Percentiles rank a stretch among this genome's conserved stretches.
Conservation (phyloP, 805 yeast genomes). For the Candida odintsovae region DNA sequence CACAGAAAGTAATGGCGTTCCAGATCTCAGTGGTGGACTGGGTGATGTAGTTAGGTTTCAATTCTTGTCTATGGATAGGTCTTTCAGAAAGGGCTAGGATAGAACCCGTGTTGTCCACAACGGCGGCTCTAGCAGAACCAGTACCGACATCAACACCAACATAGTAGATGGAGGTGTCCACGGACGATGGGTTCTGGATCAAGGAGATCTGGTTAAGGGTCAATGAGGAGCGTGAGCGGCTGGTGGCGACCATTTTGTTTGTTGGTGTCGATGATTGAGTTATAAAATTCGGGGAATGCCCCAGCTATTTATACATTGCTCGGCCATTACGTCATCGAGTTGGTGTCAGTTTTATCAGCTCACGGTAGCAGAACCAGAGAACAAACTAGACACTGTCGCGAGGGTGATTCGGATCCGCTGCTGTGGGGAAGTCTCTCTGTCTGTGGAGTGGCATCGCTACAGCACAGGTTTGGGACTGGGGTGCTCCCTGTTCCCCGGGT, state of each 20-base stretch:
- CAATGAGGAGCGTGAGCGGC: constrained; percentile 23
- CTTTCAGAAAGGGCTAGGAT: constrained; percentile 76
- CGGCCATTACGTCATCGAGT: background rate
- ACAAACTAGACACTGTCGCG: background rate
- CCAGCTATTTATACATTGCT: background rate
- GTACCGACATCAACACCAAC: constrained; percentile 96
- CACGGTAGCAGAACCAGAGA: background rate
- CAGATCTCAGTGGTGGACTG: constrained; percentile 91
- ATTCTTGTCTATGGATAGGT: constrained; percentile 70
- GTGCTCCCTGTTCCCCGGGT: no score
- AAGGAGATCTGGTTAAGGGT: constrained; percentile 23
- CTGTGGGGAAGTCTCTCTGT: no score
- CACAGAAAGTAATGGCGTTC: constrained; percentile 82
- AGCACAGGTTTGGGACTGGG: no score
- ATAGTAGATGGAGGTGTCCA: constrained; percentile 35
- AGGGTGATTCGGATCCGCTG: background rate
- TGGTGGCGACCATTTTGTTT: constrained; percentile 11
- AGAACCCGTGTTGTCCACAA: constrained; percentile 78
- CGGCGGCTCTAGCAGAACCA: constrained; percentile 93
- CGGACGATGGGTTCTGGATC: constrained; percentile 21
- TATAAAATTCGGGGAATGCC: background rate
- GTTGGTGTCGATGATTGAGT: background rate
- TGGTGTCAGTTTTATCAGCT: background rate
- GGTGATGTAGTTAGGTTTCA: constrained; percentile 68
- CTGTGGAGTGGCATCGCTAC: no score